Base-by-base conservation (phyloP, 2,329 filamentous ascomycete genomes). In the Cadophora gregata region DNA sequence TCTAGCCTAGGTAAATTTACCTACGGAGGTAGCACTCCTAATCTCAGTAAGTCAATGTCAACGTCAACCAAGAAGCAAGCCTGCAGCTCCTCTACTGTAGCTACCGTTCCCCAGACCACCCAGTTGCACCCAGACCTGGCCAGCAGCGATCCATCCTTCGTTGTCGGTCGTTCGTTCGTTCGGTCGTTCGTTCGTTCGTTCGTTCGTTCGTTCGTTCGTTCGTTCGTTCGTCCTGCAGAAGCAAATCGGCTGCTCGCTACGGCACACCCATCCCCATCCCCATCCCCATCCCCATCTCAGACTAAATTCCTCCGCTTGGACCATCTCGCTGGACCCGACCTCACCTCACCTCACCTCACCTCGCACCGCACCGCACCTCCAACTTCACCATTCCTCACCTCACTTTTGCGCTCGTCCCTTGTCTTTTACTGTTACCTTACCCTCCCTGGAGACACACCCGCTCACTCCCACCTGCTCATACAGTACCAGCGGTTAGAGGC, bases 381-480 rank as follows among this genome's bases (percentile, higher is more conserved):
- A 31, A 19, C 48, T 29, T 62, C 56, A 45, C 29, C 27, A 45
- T 38, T 12, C 50, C 24, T 45, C 62, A 56, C 62, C 29, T 47
- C 36, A 33, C 27, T 58, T n/a, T 48, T 38, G 16, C 50, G 47
- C 61, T 63, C 50, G 48, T 53, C 48, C 61, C 47, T 42, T 63
- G 50, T 53, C 24, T 55, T 25, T 36, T 29, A 50, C 21, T n/a
- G n/a, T n/a, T n/a, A n/a, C n/a, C n/a, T n/a, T n/a, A n/a, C n/a
- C n/a, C n/a, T n/a, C n/a, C n/a, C n/a, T n/a, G n/a, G n/a, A 56
- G 29, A 56, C 29, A 36, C n/a, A 14, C 31, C 19, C 19, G 31
- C n/a, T 31, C 51, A 56, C 16, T 21, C 19, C 51, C 29, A 55
- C 24, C 19, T 27, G 19, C 51, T n/a, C 29, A 21, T 8, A 27